Percentiles rank a stretch among this genome's conserved stretches.
phyloP scores from a whole-genome alignment of 768 basidiomycete species.

The Rubroboletus satanas region DNA sequence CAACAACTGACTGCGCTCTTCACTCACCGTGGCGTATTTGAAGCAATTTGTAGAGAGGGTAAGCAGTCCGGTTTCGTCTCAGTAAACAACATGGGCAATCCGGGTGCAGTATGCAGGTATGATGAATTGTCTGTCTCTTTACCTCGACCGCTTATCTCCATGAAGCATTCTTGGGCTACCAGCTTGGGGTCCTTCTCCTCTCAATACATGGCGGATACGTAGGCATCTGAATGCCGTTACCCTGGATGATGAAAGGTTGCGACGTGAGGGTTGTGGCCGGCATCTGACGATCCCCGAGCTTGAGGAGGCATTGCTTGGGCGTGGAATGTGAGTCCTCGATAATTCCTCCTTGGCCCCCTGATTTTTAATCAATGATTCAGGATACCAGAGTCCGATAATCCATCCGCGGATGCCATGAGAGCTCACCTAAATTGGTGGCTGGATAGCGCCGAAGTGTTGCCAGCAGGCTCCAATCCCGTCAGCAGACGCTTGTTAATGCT shows the following conservation, averaged over 20 bases:
- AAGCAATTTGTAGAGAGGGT: conserved; percentile 34
- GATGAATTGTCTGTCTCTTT: conserved; percentile 19
- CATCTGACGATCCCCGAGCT: conserved; percentile 53
- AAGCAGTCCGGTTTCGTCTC: conserved; percentile 28
- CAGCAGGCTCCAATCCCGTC: conserved; percentile 36
- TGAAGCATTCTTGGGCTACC: conserved; percentile 40
- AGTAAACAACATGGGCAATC: conserved; percentile 7
- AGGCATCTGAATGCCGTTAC: conserved; percentile 40
- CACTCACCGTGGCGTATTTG: conserved; percentile 36
- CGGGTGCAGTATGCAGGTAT: conserved; percentile 56
- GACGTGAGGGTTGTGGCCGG: conserved; percentile 43
- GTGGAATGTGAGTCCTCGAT: conserved; percentile 63
- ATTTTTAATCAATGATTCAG: conserved; percentile 31
- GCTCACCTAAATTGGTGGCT: conserved; percentile 65
- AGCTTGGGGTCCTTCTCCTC: conserved; percentile 35
- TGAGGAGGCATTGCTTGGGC: conserved; percentile 64
- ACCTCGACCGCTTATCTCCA: conserved; percentile 13
- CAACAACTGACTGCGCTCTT: conserved; percentile 40
- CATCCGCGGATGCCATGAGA: conserved; percentile 43
- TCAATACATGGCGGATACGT: conserved; percentile 35
- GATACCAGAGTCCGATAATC: conserved; percentile 30
- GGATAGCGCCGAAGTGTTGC: conserved; percentile 38
- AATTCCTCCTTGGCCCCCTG: not conserved
- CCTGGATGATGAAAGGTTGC: conserved; percentile 62
- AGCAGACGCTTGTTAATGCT: conserved; percentile 52